Evolutionary conservation across 2,329 filamentous ascomycete genomes (phyloP), one percentile per base, ranked within the genome.

Genomic region (Chrysosporium keratinophilum): DNA sequence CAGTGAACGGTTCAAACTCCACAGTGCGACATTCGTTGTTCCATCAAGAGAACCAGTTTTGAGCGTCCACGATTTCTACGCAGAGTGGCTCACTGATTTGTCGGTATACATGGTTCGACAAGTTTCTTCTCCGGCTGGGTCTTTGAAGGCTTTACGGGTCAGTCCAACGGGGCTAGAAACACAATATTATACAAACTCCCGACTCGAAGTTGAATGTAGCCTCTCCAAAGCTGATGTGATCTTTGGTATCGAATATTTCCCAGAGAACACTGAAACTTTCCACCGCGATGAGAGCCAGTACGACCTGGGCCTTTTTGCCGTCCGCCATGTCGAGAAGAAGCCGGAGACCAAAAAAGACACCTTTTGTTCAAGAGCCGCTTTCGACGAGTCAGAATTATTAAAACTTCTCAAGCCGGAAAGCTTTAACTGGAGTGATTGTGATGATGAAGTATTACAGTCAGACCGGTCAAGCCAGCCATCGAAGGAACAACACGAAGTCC

Each of bases 181-280:
- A 37, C 35, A 37, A 37, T 3, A 34, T 5, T 20, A 7, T 48
- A 37, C 11, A 11, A 19, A 17, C 23, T 28, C 31, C 10, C 15
- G 28, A 35, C 28, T n/a, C 43, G 23, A 47, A 12, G 31, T 19
- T 48, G 11, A 39, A 37, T 41, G 2, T 43, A 4, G 9, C 10
- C 9, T 17, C 37, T n/a, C 37, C 15, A 37, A 54, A 31, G 20
- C n/a, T 28, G 48, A 57, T 39, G 43, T 46, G 3, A 14, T 55
- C 4, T 57, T 57, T 45, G 53, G 48, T n/a, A 51, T 53, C n/a
- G 53, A 57, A 43, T 49, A 56, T 20, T 39, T 50, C 12, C 11
- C n/a, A 34, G 23, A 42, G 20, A 14, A 33, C 17, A 12, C 19
- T 15, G 49, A 54, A 33, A 17, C 46, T n/a, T 46, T 42, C 20